Evolutionary conservation across 2,329 filamentous ascomycete species (phyloP), one percentile per base, ranked within the genome.

Genomic region (Colletotrichum plurivorum): DNA sequence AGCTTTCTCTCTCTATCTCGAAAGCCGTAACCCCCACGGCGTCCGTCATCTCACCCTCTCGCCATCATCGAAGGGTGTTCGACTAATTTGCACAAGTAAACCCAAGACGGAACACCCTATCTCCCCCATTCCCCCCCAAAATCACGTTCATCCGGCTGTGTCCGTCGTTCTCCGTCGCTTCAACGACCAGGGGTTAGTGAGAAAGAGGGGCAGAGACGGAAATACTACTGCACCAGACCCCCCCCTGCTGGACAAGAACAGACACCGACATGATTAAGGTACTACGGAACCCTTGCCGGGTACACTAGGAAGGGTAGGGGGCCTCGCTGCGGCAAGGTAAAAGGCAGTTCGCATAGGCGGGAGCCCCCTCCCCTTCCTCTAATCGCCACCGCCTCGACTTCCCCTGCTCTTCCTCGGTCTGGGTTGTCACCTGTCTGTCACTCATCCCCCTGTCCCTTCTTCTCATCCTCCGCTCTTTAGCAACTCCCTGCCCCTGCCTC

Each of bases 381-480:
- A 43, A 20, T 67, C 31, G 63, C 63, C 63, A 56, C 63, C 63
- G 57, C 57, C 31, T 67, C 43, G 63, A 43, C 10, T 25, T 39
- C 22, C 53, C 62, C 62, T 64, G 62, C 31, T 27, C 45, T 15
- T n/a, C 4, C 43, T 12, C 25, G 31, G 31, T 36, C 31, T 36
- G 31, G 31, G 31, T 36, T 36, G 41, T 43, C 41, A n/a, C 43
- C 27, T 43, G 27, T 13, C 56, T 43, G 48, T 60, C 18, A 49
- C 18, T 20, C 53, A 31, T 25, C 27, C 12, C 12, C 18, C 41
- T n/a, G 41, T 5, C 12, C 41, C 41, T 41, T 13, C 13, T n/a
- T 43, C 15, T 43, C 41, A 25, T 39, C 45, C 20, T 31, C 53
- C 31, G 43, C 43, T 20, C 45, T 27, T 58, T 31, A 58, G 5